These are phyloP conservation scores for Boletus subcaerulescens DNA, from an alignment of 768 basidiomycete genomes.

Conservation along the genomic window DNA sequence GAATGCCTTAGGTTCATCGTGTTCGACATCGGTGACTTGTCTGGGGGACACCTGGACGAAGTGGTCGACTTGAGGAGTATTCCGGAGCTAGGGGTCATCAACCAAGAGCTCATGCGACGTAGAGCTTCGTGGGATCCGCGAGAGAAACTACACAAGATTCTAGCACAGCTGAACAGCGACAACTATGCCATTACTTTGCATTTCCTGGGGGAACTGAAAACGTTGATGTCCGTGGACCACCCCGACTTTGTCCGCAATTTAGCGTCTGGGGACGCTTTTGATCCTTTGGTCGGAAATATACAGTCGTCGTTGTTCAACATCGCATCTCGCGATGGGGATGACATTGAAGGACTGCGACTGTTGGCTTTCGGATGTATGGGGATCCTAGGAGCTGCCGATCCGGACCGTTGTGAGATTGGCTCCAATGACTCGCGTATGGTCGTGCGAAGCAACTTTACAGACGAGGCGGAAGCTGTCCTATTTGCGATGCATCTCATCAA, in stretches of 20 bases:
- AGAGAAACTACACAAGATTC: conserved; percentile 57
- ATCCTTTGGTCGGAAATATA: conserved; percentile 67
- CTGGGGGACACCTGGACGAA: conserved; percentile 63
- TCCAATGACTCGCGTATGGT: conserved; percentile 61
- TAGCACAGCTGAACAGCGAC: conserved; percentile 74
- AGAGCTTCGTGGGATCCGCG: conserved; percentile 52
- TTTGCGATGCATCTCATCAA: conserved; percentile 87
- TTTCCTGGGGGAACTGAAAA: conserved; percentile 72
- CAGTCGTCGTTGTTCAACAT: conserved; percentile 64
- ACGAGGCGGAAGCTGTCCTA: conserved; percentile 67
- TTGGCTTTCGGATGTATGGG: conserved; percentile 90
- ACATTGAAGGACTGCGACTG: conserved; percentile 59
- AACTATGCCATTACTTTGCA: conserved; percentile 75
- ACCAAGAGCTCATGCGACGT: conserved; percentile 39
- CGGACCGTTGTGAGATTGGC: conserved; percentile 80
- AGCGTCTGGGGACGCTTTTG: conserved; percentile 84
- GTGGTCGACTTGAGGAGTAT: conserved; percentile 77
- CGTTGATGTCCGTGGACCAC: conserved; percentile 52
- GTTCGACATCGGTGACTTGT: conserved; percentile 52
- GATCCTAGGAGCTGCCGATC: conserved; percentile 89
- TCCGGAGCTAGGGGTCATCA: conserved; percentile 53
- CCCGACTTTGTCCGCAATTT: conserved; percentile 54
- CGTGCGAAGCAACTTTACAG: conserved; percentile 75
- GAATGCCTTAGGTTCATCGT: conserved; percentile 69
- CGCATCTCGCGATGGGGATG: conserved; percentile 77